A percentile compares a stretch with the other conserved stretches of the same genome.
phyloP scores from a whole-genome alignment of 148 eudicot genomes.

The Gaultheria prostrata region DNA sequence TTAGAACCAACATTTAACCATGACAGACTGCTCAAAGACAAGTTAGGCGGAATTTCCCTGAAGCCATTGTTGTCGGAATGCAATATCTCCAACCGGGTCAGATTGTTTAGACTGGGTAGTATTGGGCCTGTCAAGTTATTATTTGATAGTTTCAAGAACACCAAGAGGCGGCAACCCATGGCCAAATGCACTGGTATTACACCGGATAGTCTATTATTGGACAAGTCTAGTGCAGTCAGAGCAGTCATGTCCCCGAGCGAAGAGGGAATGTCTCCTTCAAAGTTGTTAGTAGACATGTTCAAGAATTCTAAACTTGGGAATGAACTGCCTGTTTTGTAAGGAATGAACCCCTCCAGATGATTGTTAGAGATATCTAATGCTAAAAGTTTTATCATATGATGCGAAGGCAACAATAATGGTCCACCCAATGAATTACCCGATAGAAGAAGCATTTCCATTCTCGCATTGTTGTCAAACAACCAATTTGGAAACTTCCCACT shows the following conservation, averaged over 20 bases:
- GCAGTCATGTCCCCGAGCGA: background rate
- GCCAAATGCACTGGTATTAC: slow-evolving; percentile 11
- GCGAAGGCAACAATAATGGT: background rate
- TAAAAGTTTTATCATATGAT: no score
- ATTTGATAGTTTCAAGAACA: slow-evolving; percentile 6
- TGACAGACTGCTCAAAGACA: background rate
- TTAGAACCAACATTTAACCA: background rate
- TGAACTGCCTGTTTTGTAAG: background rate
- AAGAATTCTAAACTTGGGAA: background rate
- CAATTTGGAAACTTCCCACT: slow-evolving; percentile 16
- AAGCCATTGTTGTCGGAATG: background rate
- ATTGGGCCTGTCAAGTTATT: background rate
- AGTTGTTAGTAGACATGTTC: slow-evolving; percentile 8
- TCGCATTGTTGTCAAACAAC: slow-evolving; percentile 12
- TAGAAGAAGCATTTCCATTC: background rate
- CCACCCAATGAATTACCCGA: background rate
- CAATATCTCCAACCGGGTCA: background rate
- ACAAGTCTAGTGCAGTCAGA: background rate
- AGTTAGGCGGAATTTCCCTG: background rate
- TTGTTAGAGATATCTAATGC: no score
- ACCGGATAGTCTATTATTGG: background rate
- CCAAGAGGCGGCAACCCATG: background rate
- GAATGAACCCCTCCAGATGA: background rate
- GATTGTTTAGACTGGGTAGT: background rate
- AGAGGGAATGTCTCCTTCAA: slow-evolving; percentile 15